Percentiles rank a stretch among this genome's conserved stretches.
Conservation (phyloP, 495 filamentous ascomycete genomes). For the Hypoxylon fuscum region DNA sequence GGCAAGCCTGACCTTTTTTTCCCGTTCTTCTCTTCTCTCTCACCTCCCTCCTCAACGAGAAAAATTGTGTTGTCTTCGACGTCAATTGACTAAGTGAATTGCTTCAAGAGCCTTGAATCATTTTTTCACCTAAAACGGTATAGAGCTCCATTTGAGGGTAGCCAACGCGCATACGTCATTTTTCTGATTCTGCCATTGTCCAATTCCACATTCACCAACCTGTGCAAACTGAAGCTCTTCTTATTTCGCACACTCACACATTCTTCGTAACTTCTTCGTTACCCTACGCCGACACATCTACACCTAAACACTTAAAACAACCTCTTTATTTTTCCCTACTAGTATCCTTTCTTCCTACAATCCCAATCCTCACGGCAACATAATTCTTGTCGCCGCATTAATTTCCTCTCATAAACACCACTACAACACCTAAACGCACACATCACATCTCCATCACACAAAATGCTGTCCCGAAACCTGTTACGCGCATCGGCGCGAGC, state of each 20-base stretch:
- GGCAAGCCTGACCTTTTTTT: slow-evolving; percentile 16
- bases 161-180: slow-evolving; percentile 38
- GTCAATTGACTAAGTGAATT: slow-evolving; percentile 12
- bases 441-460: slow-evolving; percentile 8
- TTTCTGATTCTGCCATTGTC: slow-evolving; percentile 20
- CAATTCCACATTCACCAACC: slow-evolving; percentile 21
- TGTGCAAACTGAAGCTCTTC: slow-evolving; percentile 29
- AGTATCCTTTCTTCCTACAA: not conserved
- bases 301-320: slow-evolving; percentile 14
- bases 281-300: slow-evolving; percentile 1
- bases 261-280: not conserved
- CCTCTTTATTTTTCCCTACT: not conserved
- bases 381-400: not conserved
- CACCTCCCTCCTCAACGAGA: not conserved
- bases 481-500: slow-evolving; percentile 35
- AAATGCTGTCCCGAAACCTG: slow-evolving; percentile 36
- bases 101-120: slow-evolving; percentile 17
- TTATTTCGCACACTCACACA: slow-evolving; percentile 3
- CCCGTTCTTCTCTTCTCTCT: slow-evolving; percentile 13
- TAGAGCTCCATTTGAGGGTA: slow-evolving; percentile 32
- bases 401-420: not conserved
- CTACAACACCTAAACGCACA: slow-evolving; percentile 6
- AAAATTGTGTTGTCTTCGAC: not conserved
- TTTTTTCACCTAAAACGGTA: slow-evolving; percentile 25
- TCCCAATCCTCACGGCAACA: not conserved